Evolutionary conservation across 805 yeast species (phyloP).

Genomic region (Candida rishiriensis): DNA sequence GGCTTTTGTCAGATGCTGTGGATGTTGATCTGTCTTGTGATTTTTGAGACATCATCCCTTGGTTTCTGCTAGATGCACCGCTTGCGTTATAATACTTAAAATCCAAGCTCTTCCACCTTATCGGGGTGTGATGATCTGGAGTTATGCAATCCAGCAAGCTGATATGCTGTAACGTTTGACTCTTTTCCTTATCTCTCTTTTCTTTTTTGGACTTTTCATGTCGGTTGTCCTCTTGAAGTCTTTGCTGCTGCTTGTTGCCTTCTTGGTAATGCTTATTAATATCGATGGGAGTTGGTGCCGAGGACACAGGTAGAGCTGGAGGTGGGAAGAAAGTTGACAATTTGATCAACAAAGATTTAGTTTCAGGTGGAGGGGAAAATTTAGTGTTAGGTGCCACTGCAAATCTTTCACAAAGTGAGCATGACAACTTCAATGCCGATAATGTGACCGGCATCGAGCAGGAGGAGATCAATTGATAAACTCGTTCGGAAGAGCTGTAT

Average conservation of each 20-base stretch:
- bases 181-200: slow-evolving; percentile 9
- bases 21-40: background rate
- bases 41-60: slow-evolving; percentile 2
- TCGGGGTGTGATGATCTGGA: slow-evolving; percentile 39
- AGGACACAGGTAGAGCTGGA: slow-evolving; percentile 30
- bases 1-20: slow-evolving; percentile 8
- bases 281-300: slow-evolving; percentile 12
- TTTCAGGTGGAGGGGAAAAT: slow-evolving; percentile 38
- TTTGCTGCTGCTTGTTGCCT: background rate
- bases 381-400: slow-evolving; percentile 40
- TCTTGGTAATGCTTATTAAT: slow-evolving; percentile 1
- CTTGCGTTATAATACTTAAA: slow-evolving; percentile 46
- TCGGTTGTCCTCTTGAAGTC: background rate
- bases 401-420: slow-evolving; percentile 61
- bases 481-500: slow-evolving; percentile 61
- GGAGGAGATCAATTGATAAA: slow-evolving; percentile 53
- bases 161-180: slow-evolving; percentile 17
- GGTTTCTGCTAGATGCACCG: slow-evolving; percentile 3
- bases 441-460: slow-evolving; percentile 57
- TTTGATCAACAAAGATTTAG: slow-evolving; percentile 44
- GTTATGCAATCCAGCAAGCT: slow-evolving; percentile 26
- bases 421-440: slow-evolving; percentile 45
- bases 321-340: slow-evolving; percentile 42
- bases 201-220: slow-evolving; percentile 26
- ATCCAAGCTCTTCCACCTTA: slow-evolving; percentile 51